Base-by-base conservation (phyloP, 345 rosid species). In the Ceriops tagal region DNA sequence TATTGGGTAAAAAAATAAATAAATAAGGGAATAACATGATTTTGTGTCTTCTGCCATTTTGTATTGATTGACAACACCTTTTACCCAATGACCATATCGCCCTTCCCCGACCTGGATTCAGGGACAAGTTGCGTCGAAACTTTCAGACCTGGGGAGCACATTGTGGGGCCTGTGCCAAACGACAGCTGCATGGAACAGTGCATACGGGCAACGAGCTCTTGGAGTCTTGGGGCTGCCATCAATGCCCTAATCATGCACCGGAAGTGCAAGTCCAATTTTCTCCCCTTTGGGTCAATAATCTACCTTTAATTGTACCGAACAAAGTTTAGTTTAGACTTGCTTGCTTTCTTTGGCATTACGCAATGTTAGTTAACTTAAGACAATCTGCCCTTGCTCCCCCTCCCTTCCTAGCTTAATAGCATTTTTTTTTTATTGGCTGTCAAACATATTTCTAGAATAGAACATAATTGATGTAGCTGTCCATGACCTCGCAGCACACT, bases 41-140 rank as follows among this genome's bases (percentile, higher is more conserved):
- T 79, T 84, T 79, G 83, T 81, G 79, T 77, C 80, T 69, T 66
- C 58, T 26, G 1, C 19, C 20, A 24, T 67, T 77, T 70, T 57
- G 58, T 49, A 39, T 76, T 79, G 86, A 82, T 88, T 79, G 90
- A 88, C 88, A 84, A 80, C 73, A 77, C 87, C 78, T 81, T 74
- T 65, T 59, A 0, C 0, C 30, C 58, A 86, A 78, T 78, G 58
- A 84, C 88, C 31, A 64, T 4, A 55, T 18, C 69, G n/a, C 73
- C 89, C 16, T 71, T 49, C 57, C 13, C 18, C 51, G 28, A 10
- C 67, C 11, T 65, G 3, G 18, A 37, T 46, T 55, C 5, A 52
- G 49, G 49, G 49, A 15, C 65, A 53, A 32, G 49, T 37, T 68
- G 21, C 71, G 6, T 37, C 53, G 19, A 10, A 49, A 65, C 10